Percentiles rank a stretch among this genome's conserved stretches.
phyloP scores from a whole-genome alignment of 345 rosid genomes.

The Salix arbutifolia region DNA sequence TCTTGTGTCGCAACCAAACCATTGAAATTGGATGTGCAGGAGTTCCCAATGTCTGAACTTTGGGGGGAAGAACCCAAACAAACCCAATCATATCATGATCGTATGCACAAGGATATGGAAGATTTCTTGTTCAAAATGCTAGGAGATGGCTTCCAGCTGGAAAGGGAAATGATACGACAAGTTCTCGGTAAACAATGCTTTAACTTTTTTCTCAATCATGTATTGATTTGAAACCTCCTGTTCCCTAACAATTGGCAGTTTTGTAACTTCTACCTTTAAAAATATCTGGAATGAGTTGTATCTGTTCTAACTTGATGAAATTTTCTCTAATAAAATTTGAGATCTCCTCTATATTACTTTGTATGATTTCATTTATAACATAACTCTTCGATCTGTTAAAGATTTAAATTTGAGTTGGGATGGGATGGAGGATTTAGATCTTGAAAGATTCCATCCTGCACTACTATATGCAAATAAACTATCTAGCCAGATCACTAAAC shows the following conservation, averaged over 20 bases:
- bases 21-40: conserved; percentile 39
- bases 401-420: background rate
- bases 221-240: background rate
- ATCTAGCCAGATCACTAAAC: conserved; percentile 19
- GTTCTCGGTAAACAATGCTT: conserved; percentile 41
- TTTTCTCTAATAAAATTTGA: background rate
- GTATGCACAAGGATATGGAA: conserved; percentile 39
- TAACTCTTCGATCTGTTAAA: background rate
- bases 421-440: background rate
- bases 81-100: conserved; percentile 12
- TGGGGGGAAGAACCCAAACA: conserved; percentile 25
- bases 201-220: background rate
- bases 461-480: background rate
- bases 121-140: conserved; percentile 48
- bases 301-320: background rate
- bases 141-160: conserved; percentile 45
- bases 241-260: background rate
- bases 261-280: background rate
- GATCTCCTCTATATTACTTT: background rate
- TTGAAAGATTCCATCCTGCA: background rate
- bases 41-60: conserved; percentile 30
- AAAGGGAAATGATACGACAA: conserved; percentile 25
- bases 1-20: conserved; percentile 35
- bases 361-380: background rate
- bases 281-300: background rate